phyloP scores from a whole-genome alignment of 371 early-diverging fungal species.

The Mucor plumbeus region DNA sequence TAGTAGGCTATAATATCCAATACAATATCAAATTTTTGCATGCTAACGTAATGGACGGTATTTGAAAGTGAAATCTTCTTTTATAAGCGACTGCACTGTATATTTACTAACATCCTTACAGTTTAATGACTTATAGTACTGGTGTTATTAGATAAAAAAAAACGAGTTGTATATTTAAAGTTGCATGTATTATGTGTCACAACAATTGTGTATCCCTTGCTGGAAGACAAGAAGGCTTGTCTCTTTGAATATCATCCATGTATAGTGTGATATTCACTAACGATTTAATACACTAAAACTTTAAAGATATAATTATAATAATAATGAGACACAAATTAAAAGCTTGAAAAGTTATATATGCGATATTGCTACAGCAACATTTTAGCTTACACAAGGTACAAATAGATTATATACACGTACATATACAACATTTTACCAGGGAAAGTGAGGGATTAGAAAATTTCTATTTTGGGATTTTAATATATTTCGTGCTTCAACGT shows the following conservation, averaged over 20 bases:
- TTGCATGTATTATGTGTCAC: constrained; percentile 3
- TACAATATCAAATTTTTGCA: no score
- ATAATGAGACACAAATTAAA: neutral
- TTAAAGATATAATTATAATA: neutral
- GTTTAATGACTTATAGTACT: neutral
- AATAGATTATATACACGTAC: neutral
- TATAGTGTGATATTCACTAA: neutral
- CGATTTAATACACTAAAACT: no score
- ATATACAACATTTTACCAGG: constrained; percentile 5
- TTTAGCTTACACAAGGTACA: neutral
- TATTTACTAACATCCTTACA: no score
- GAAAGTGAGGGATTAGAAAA: neutral
- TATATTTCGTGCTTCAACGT: constrained; percentile 13
- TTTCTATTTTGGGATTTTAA: neutral
- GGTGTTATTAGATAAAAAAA: neutral
- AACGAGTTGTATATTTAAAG: neutral
- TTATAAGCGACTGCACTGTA: no score
- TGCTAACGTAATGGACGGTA: no score
- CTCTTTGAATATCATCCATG: neutral
- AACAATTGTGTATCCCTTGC: neutral
- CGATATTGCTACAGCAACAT: neutral
- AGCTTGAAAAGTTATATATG: neutral
- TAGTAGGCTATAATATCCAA: no score
- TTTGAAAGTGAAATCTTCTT: no score
- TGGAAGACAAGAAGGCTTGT: neutral